Evolutionary conservation across 768 basidiomycete species (phyloP).

Genomic region (Strobilomyces confusus): DNA sequence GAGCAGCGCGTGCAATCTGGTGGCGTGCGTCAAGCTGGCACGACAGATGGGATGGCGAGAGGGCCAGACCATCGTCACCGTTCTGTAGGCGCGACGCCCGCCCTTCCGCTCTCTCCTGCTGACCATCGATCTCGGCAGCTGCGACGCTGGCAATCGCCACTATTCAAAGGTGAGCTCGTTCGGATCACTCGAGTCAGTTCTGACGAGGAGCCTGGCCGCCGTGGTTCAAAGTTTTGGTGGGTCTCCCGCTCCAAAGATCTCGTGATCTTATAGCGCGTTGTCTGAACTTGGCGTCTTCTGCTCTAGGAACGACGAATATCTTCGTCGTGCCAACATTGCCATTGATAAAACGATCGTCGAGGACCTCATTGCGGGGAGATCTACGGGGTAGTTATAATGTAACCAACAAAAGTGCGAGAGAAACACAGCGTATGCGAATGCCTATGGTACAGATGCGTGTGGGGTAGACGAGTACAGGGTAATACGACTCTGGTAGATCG

Average conservation of each 20-base stretch:
- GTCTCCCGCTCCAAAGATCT: background rate
- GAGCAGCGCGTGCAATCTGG: constrained; percentile 92
- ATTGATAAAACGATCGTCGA: constrained; percentile 39
- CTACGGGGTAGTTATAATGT: constrained; percentile 6
- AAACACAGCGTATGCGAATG: constrained; percentile 20
- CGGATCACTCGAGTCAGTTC: background rate
- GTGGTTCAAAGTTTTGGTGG: constrained; percentile 46
- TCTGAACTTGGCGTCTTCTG: background rate
- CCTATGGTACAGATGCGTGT: constrained; percentile 29
- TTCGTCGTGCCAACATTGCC: constrained; percentile 39
- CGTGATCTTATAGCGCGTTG: background rate
- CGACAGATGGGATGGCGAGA: constrained; percentile 65
- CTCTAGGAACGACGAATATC: constrained; percentile 51
- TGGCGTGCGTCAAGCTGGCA: constrained; percentile 83
- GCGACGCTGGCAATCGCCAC: constrained; percentile 89
- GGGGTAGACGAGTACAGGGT: constrained; percentile 3
- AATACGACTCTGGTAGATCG: background rate
- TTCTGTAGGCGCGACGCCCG: constrained; percentile 53
- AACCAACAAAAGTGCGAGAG: background rate
- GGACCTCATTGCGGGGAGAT: constrained; percentile 30
- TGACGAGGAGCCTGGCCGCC: background rate
- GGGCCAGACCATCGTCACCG: constrained; percentile 76
- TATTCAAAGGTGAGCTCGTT: constrained; percentile 73
- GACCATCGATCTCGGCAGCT: constrained; percentile 38
- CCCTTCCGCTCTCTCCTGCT: background rate